Evolutionary conservation across 2,329 filamentous ascomycete species (phyloP).

Genomic region (Penicillium sp.): DNA sequence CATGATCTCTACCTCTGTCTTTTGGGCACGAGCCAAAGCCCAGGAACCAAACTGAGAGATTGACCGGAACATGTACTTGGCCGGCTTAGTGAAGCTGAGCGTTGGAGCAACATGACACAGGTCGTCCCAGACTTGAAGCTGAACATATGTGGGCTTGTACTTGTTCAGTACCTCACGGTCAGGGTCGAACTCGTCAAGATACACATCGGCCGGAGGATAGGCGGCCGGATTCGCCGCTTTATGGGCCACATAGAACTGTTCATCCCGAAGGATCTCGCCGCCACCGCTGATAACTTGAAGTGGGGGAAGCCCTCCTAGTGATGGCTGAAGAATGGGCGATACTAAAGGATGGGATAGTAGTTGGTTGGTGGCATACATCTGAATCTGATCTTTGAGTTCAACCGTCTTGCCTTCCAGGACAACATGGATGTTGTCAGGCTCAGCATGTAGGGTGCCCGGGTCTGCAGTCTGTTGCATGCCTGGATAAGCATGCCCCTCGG

Average conservation of each 20-base stretch:
- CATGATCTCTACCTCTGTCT: constrained; percentile 77
- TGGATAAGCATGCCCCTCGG: constrained; percentile 29
- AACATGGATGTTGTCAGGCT: constrained; percentile 63
- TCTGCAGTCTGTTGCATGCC: constrained; percentile 31
- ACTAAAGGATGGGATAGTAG: constrained; percentile 86
- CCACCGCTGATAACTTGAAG: constrained; percentile 86
- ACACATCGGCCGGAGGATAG: constrained; percentile 72
- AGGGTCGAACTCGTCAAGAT: constrained; percentile 68
- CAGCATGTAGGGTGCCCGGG: constrained; percentile 25
- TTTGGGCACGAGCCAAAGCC: constrained; percentile 83
- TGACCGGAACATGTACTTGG: constrained; percentile 93
- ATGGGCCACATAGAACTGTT: constrained; percentile 93
- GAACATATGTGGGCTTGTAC: constrained; percentile 85
- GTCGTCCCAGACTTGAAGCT: constrained; percentile 95
- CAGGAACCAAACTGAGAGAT: constrained; percentile 93
- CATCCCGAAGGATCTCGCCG: constrained; percentile 86
- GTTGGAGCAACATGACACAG: constrained; percentile 91
- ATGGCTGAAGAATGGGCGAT: constrained; percentile 85
- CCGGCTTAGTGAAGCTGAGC: constrained; percentile 92
- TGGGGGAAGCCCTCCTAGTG: constrained; percentile 86
- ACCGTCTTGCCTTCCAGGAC: constrained; percentile 73
- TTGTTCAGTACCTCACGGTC: constrained; percentile 61
- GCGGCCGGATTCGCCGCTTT: constrained; percentile 84
- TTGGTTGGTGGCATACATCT: constrained; percentile 84
- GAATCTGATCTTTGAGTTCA: constrained; percentile 87